Evolutionary conservation across 208 protist genomes (phyloP).

Genomic region (Wallacemonas sp.): DNA sequence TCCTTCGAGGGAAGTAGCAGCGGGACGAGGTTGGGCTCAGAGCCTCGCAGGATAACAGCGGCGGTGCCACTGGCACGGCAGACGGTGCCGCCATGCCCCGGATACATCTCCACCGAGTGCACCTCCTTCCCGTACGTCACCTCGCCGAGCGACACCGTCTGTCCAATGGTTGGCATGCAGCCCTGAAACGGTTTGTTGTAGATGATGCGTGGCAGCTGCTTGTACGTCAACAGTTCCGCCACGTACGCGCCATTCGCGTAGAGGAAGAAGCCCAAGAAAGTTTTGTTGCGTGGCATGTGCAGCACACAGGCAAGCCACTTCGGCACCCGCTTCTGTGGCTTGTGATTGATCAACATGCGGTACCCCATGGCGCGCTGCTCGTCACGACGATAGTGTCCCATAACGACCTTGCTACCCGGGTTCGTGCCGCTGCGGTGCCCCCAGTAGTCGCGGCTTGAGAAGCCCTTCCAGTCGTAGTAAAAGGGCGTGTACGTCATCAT

Average conservation of each 20-base stretch:
- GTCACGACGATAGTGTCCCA: constrained; percentile 86
- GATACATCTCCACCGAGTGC: constrained; percentile 92
- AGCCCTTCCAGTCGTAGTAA: constrained; percentile 89
- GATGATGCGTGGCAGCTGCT: constrained; percentile 87
- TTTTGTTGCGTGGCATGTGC: constrained; percentile 74
- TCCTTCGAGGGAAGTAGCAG: constrained; percentile 90
- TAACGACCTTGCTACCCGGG: constrained; percentile 76
- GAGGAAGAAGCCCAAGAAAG: constrained; percentile 89
- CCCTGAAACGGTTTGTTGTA: constrained; percentile 90
- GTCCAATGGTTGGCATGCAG: constrained; percentile 86
- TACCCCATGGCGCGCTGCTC: constrained; percentile 78
- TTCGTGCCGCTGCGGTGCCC: constrained; percentile 89
- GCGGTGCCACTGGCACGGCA: constrained; percentile 85
- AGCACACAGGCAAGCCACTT: constrained; percentile 91
- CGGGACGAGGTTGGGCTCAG: constrained; percentile 86
- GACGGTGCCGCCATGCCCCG: constrained; percentile 80
- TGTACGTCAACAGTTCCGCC: constrained; percentile 90
- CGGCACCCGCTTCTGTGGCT: constrained; percentile 87
- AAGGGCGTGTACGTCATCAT: constrained; percentile 90
- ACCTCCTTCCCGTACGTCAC: constrained; percentile 91
- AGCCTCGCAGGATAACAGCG: constrained; percentile 83
- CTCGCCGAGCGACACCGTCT: constrained; percentile 83
- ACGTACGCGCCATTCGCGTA: constrained; percentile 92
- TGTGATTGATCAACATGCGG: constrained; percentile 85
- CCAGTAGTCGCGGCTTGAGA: constrained; percentile 87